Evolutionary conservation across 2,329 filamentous ascomycete genomes (phyloP).

Genomic region (Xylariales sp.): DNA sequence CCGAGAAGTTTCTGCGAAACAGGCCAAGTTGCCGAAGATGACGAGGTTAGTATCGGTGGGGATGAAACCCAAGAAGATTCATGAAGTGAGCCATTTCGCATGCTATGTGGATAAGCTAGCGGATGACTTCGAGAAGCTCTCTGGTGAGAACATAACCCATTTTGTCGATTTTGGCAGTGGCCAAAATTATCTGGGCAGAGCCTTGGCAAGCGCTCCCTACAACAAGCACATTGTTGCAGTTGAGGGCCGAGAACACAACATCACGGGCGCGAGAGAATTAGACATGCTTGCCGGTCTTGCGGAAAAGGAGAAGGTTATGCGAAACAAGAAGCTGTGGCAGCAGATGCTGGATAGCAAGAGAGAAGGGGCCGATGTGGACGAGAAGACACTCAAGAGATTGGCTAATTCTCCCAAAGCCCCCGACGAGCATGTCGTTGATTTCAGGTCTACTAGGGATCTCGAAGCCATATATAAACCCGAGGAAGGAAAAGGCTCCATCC

Average conservation of each 20-base stretch:
- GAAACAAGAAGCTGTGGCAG: constrained; percentile 78
- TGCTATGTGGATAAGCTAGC: constrained; percentile 66
- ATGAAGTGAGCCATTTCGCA: constrained; percentile 91
- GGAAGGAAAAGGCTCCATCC: constrained; percentile 64
- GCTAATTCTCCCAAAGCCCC: constrained; percentile 29
- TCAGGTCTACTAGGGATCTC: constrained; percentile 47
- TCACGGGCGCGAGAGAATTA: constrained; percentile 75
- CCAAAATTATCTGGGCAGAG: constrained; percentile 90
- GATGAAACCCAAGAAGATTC: constrained; percentile 94
- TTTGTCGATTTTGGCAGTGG: constrained; percentile 95
- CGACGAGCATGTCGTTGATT: constrained; percentile 33
- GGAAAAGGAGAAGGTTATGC: constrained; percentile 65
- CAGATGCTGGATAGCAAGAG: constrained; percentile 41
- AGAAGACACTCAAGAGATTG: constrained; percentile 32
- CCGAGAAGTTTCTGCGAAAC: constrained; percentile 50
- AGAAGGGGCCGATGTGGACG: constrained; percentile 36
- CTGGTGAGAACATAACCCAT: constrained; percentile 66
- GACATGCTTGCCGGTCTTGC: constrained; percentile 78
- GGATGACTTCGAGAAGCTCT: constrained; percentile 51
- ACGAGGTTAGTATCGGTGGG: constrained; percentile 73
- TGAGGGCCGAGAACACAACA: constrained; percentile 82
- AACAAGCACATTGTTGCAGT: constrained; percentile 85
- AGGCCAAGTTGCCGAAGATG: constrained; percentile 49
- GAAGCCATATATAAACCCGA: constrained; percentile 49
- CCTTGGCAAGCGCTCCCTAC: constrained; percentile 79